phyloP scores from a whole-genome alignment of 768 basidiomycete species.

The Rhizopogon vinicolor region DNA sequence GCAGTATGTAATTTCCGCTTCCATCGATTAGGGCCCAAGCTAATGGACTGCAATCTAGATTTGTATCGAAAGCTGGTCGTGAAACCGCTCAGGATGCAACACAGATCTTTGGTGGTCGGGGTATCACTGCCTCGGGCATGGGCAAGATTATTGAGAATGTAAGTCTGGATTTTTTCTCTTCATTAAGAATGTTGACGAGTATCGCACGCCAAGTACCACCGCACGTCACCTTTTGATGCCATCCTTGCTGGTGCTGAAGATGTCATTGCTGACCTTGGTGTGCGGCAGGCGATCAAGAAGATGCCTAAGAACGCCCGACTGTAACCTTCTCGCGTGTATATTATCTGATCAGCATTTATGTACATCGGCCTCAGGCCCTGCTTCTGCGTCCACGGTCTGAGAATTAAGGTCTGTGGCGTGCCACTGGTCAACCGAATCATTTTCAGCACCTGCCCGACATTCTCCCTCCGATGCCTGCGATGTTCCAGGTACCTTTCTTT shows the following conservation, averaged over 20 bases:
- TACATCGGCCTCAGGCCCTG: too few species aligned
- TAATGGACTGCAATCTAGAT: conserved; percentile 35
- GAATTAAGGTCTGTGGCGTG: too few species aligned
- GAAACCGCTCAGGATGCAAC: conserved; percentile 65
- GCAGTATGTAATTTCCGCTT: conserved; percentile 46
- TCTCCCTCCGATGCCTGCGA: too few species aligned
- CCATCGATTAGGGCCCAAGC: too few species aligned
- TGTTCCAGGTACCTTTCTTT: too few species aligned
- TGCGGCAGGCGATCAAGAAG: conserved; percentile 67
- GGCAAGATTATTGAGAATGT: conserved; percentile 82
- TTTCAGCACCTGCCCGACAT: too few species aligned
- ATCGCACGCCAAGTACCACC: conserved; percentile 52
- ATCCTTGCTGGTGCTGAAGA: conserved; percentile 81
- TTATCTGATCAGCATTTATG: background rate
- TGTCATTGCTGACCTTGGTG: conserved; percentile 69
- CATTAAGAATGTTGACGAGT: background rate
- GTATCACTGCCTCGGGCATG: conserved; percentile 84
- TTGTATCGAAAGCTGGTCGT: conserved; percentile 52
- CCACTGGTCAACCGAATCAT: too few species aligned
- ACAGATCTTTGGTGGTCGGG: conserved; percentile 87
- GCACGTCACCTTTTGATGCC: conserved; percentile 80
- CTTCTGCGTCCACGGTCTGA: too few species aligned
- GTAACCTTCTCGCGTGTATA: conserved; percentile 15
- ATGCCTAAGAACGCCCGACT: conserved; percentile 52
- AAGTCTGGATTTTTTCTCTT: conserved; percentile 16